Conservation (phyloP, 2,329 filamentous ascomycete genomes). For the Botryotinia convoluta region DNA sequence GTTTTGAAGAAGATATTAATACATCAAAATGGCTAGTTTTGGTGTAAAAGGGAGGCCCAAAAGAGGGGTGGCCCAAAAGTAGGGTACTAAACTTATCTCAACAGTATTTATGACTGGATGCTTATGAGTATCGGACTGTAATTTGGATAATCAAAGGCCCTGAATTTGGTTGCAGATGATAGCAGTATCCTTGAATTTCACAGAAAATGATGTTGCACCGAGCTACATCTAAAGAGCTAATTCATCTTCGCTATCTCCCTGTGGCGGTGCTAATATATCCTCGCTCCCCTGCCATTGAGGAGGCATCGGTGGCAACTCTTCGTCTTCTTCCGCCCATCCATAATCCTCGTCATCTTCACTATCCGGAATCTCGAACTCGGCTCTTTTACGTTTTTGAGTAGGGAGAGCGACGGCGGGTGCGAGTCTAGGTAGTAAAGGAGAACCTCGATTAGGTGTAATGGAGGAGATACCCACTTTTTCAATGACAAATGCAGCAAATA, state of each 20-base stretch:
- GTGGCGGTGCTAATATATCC: constrained; percentile 51
- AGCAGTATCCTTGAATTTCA: neutral
- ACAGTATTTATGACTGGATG: too few relatives aligned
- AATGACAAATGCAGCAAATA: constrained; percentile 33
- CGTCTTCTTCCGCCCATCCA: constrained; percentile 67
- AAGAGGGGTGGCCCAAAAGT: too few relatives aligned
- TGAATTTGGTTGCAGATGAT: neutral
- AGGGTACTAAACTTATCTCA: too few relatives aligned
- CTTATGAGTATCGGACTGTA: neutral
- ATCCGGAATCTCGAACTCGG: constrained; percentile 58
- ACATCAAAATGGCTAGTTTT: too few relatives aligned
- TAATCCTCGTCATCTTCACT: constrained; percentile 67
- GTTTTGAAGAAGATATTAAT: too few relatives aligned
- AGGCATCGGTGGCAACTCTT: constrained; percentile 55
- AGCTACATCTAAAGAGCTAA: constrained; percentile 18
- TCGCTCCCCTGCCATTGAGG: constrained; percentile 68
- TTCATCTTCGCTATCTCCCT: constrained; percentile 30
- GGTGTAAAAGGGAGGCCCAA: too few relatives aligned
- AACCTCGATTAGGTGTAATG: constrained; percentile 9
- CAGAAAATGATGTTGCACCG: neutral
- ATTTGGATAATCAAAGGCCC: neutral
- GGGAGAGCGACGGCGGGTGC: constrained; percentile 29
- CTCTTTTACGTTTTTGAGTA: constrained; percentile 62
- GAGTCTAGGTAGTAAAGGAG: neutral
- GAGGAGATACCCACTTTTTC: constrained; percentile 27